Base-by-base conservation (phyloP, 768 basidiomycete genomes). In the Russula foetens region DNA sequence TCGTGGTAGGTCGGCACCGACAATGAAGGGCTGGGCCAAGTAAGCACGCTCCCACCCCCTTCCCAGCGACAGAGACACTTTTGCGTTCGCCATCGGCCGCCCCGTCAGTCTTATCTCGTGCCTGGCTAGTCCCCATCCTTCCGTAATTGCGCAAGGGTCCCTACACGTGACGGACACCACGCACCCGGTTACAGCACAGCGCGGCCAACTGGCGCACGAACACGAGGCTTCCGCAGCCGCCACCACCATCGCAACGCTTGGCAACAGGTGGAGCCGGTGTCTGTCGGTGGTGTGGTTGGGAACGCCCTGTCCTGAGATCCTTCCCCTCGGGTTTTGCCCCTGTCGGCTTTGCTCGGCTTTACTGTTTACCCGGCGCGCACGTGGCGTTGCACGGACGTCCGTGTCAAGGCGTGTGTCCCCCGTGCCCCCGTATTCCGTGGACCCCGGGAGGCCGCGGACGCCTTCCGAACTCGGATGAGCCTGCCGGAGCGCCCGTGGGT, bases 101-200 rank as follows among this genome's bases (percentile, higher is more conserved):
- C 50, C 14, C 35, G 6, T 11, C 39, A 4, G 15, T 45, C 31
- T 35, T 19, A 6, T 35, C 58, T 24, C 31, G 58, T 52, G 50
- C 58, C 58, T 59, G 58, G 50, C n/a, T 12, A 15, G 52, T 59
- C 43, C 53, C 58, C 33, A n/a, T n/a, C n/a, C n/a, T n/a, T 52
- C 38, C 41, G 57, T 51, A 51, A 21, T 35, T 14, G 38, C 15
- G 7, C 7, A 3, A 38, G 38, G 38, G 31, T 35, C 1, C 28
- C 23, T 31, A 17, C 47, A 57, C 48, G 56, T 57, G 47, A 57
- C 29, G 39, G 11, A 28, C 39, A 53, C 39, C 14, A 3, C 38
- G 14, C 38, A 38, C 38, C 7, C 38, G 12, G 6, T 38, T 38
- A 38, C 38, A 38, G 38, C 7, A 33, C n/a, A n/a, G n/a, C n/a